Evolutionary conservation across 176 grass and related monocot genomes (phyloP).

Genomic region (Paspalum vaginatum): DNA sequence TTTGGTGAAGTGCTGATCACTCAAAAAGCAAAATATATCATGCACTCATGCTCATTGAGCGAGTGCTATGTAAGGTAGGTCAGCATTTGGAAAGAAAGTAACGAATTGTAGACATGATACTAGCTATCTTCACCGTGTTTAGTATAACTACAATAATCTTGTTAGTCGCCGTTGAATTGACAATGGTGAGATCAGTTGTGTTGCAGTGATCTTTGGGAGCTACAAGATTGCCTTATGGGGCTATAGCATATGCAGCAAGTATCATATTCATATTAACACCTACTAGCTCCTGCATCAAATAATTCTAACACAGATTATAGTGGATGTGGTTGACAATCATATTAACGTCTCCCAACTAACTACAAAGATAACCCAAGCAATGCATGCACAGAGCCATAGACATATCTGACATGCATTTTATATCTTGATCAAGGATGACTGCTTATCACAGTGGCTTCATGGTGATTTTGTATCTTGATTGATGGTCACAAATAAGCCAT

Average conservation of each 20-base stretch:
- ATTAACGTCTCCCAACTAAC: background rate
- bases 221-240: conserved; percentile 3
- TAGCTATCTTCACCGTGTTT: background rate
- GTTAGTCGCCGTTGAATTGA: conserved; percentile 13
- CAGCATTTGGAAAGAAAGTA: background rate
- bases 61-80: conserved; percentile 10
- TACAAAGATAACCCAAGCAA: conserved; percentile 27
- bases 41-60: background rate
- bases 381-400: background rate
- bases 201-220: background rate
- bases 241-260: background rate
- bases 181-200: background rate
- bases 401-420: background rate
- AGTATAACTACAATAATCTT: background rate
- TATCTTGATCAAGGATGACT: background rate
- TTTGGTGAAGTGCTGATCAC: background rate
- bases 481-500: background rate
- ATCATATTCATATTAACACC: background rate
- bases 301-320: background rate
- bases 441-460: background rate
- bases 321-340: conserved; percentile 16
- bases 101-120: background rate
- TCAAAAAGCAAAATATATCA: conserved; percentile 22
- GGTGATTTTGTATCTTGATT: too few species aligned
- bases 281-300: background rate